phyloP scores from a whole-genome alignment of 2,329 filamentous ascomycete genomes.

The Penicillium decumbens region DNA sequence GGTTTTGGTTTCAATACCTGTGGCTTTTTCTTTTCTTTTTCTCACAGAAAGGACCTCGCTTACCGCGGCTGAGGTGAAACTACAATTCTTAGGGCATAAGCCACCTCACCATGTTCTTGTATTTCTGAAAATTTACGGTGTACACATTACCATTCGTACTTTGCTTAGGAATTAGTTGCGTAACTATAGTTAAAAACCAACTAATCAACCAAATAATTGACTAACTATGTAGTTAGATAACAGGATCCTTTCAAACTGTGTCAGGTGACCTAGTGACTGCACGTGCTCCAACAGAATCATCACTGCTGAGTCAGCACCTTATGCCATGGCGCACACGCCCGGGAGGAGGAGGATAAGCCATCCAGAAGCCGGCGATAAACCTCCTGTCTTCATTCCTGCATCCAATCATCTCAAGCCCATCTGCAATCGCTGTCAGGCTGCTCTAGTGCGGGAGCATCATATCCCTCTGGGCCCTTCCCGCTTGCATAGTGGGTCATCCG shows the following conservation, averaged over 20 bases:
- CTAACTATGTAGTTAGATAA: no score
- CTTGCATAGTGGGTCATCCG: conserved; percentile 21
- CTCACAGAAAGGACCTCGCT: neutral
- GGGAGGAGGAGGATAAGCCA: conserved; percentile 8
- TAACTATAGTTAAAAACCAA: no score
- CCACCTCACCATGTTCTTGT: neutral
- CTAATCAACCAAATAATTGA: no score
- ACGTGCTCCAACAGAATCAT: neutral
- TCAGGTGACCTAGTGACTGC: neutral
- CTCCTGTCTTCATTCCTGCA: neutral
- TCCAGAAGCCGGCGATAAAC: conserved; percentile 22
- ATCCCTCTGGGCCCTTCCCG: conserved; percentile 6
- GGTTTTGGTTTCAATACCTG: neutral
- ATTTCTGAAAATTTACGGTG: neutral
- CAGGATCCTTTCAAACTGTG: neutral
- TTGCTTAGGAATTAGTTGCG: no score
- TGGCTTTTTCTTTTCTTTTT: neutral
- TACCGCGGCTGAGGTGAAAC: neutral
- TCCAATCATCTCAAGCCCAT: conserved; percentile 16
- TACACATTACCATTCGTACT: neutral
- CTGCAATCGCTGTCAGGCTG: conserved; percentile 1
- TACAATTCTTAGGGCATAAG: neutral
- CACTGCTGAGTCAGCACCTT: conserved; percentile 6
- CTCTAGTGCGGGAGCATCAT: neutral
- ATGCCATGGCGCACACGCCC: neutral